Conservation (phyloP, 306 rosid species). For the Cucurbita pepo region DNA sequence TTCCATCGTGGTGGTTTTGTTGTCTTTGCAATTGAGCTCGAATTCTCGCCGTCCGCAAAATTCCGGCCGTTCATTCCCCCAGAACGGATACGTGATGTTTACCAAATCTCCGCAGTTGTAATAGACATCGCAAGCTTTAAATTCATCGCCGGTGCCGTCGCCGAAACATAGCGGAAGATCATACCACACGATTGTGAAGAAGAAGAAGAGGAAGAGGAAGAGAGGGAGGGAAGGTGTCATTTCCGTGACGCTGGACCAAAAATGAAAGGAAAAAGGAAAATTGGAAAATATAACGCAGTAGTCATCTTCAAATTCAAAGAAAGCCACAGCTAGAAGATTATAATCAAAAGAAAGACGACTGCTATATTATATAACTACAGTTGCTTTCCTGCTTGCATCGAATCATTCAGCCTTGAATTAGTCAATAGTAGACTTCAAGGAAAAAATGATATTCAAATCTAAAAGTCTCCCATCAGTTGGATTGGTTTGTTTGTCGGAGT, state of each 20-base stretch:
- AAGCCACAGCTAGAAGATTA: too few species aligned
- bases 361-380: background rate
- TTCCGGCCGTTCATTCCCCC: background rate
- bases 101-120: conserved; percentile 13
- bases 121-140: background rate
- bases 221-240: background rate
- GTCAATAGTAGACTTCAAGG: background rate
- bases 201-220: background rate
- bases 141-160: background rate
- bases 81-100: conserved; percentile 23
- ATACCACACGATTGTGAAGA: background rate
- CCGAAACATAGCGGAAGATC: background rate
- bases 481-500: background rate
- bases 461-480: background rate
- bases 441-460: background rate
- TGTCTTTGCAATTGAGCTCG: background rate
- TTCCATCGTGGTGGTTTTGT: background rate
- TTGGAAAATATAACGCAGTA: background rate
- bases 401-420: too few species aligned
- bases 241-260: too few species aligned
- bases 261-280: too few species aligned
- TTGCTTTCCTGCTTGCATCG: background rate
- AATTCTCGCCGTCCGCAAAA: background rate
- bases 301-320: too few species aligned
- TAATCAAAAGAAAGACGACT: too few species aligned